A percentile compares a stretch with the other conserved stretches of the same genome.
Conservation (phyloP, 345 rosid species). For the Pelargonium nanum region DNA sequence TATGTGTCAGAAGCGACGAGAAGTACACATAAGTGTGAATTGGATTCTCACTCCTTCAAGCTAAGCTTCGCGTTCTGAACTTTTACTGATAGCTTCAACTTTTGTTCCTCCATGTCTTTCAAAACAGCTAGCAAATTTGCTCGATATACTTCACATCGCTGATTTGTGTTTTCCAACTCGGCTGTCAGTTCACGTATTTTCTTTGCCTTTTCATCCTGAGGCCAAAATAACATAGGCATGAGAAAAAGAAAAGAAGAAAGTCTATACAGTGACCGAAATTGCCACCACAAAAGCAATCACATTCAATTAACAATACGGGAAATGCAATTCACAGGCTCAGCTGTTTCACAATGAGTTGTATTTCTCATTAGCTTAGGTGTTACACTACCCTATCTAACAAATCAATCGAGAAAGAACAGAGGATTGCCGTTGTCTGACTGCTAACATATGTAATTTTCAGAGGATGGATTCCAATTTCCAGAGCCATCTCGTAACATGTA, state of each 20-base stretch:
- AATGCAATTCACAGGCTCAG: no score
- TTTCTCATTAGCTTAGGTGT: no score
- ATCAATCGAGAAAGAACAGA: no score
- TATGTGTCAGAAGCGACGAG: not conserved
- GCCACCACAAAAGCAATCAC: no score
- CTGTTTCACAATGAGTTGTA: no score
- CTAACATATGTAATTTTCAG: no score
- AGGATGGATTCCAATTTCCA: no score
- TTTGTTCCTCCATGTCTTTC: conserved; percentile 85
- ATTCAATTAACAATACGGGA: no score
- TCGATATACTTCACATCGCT: conserved; percentile 62
- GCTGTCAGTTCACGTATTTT: conserved; percentile 45
- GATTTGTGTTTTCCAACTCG: conserved; percentile 54
- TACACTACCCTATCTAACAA: no score
- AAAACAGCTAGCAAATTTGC: conserved; percentile 52
- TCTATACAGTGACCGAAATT: not conserved
- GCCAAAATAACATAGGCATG: not conserved
- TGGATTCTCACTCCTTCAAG: conserved; percentile 43
- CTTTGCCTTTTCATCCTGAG: conserved; percentile 65
- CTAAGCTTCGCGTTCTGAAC: conserved; percentile 76
- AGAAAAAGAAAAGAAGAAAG: not conserved
- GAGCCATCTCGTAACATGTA: no score
- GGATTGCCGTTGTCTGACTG: no score
- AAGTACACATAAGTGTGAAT: not conserved
- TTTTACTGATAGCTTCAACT: conserved; percentile 68